Evolutionary conservation across 1,139 yeast genomes (phyloP), one percentile per base, ranked within the genome.

Genomic region (Diutina mesorugosa): DNA sequence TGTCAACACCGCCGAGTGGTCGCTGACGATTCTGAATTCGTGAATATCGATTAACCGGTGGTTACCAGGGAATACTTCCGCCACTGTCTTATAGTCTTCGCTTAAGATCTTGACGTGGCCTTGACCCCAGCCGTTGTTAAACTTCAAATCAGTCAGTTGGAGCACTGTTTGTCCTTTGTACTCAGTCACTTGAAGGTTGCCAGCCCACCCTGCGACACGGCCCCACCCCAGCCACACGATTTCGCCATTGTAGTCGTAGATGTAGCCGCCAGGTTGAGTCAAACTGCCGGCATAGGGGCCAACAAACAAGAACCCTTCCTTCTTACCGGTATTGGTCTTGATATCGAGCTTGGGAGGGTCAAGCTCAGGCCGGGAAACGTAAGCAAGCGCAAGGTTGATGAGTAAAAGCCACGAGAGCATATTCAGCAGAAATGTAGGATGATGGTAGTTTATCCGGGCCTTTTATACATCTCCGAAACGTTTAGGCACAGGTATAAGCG

Each of bases 161-260:
- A 71, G 59, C 18, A 66, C 60, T 55, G 66, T 67, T 48, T 66
- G 59, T 2, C 69, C 72, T 45, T 67, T 58, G 48, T 65, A 56
- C 21, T 54, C 59, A n/a, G 66, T 67, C 6, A 68, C 68, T 60
- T 71, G 74, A 60, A 71, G 69, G 58, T 71, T 70, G 45, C 71
- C 63, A 1, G 70, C 67, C 70, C 72, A 66, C 51, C 67, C 70
- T 8, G 72, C 68, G 54, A 65, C 66, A 57, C 67, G 65, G 12
- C 66, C 61, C 59, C 65, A 71, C 0, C 73, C 72, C 4, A 72
- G 68, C 74, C 74, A 71, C 21, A 71, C 71, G 18, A 71, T 61
- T 45, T 70, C 73, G 3, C 74, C 74, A 7, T 63, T 56, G 45
- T 65, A 67, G 26, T 66, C 66, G 59, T 65, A 71, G 47, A 71